These are phyloP conservation scores for Eudorina sp. DNA, from an alignment of 139 green algal genomes.

Conservation along the genomic window DNA sequence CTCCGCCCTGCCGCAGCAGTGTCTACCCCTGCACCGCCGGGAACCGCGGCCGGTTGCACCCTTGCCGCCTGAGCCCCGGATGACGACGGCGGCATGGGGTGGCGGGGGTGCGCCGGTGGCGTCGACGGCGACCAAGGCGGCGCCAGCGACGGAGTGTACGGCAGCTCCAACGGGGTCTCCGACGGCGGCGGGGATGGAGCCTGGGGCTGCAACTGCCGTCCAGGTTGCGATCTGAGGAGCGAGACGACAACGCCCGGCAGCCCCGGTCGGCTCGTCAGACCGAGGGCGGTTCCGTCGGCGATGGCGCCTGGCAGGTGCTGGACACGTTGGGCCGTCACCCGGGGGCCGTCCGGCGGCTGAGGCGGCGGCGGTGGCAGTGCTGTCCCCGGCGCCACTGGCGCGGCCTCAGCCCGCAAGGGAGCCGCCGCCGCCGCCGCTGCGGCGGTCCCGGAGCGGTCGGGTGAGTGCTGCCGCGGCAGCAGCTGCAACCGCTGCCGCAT, in stretches of 20 bases:
- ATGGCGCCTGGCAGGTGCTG: too few relatives aligned
- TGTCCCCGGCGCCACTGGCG: too few relatives aligned
- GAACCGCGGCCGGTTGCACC: background rate
- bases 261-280: too few relatives aligned
- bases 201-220: background rate
- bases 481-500: background rate
- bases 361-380: background rate
- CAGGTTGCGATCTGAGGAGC: background rate
- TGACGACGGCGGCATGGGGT: background rate
- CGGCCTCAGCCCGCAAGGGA: too few relatives aligned
- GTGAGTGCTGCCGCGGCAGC: too few relatives aligned
- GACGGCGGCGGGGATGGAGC: background rate
- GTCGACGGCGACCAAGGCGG: background rate
- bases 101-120: background rate
- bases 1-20: too few relatives aligned
- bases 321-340: too few relatives aligned
- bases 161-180: background rate
- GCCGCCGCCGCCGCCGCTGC: too few relatives aligned
- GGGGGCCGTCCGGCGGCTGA: background rate
- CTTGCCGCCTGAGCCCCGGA: background rate
- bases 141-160: background rate
- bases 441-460: too few relatives aligned
- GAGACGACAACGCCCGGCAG: too few relatives aligned
- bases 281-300: background rate
- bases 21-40: background rate